phyloP scores from a whole-genome alignment of 2,329 filamentous ascomycete species.

The Ceratocystis papillata region DNA sequence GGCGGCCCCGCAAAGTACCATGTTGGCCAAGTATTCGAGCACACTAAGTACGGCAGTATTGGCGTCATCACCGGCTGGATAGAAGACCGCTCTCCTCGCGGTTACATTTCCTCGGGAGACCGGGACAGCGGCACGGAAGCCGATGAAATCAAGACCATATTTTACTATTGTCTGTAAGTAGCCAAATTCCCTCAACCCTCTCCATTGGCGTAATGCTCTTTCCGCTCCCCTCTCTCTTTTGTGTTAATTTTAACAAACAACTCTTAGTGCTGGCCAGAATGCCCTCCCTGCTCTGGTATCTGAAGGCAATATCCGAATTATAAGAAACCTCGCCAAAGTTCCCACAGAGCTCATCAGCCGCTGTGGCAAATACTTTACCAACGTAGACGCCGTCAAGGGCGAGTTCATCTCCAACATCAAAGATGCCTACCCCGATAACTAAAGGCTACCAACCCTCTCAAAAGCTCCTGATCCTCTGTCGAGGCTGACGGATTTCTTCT shows the following conservation, averaged over 20 bases:
- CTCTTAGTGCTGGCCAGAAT: constrained; percentile 16
- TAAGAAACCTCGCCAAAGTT: constrained; percentile 39
- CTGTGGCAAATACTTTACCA: constrained; percentile 79
- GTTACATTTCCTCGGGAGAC: constrained; percentile 1
- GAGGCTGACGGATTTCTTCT: background rate
- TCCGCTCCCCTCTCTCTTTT: background rate
- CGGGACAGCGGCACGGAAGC: constrained; percentile 34
- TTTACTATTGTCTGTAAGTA: constrained; percentile 79
- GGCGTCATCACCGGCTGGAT: constrained; percentile 84
- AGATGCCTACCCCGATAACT: constrained; percentile 83
- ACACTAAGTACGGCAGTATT: constrained; percentile 67
- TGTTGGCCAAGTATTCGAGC: constrained; percentile 75
- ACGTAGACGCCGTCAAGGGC: constrained; percentile 58
- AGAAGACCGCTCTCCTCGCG: constrained; percentile 32
- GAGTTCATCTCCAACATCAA: constrained; percentile 70
- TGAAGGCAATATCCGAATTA: constrained; percentile 66
- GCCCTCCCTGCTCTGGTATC: constrained; percentile 30
- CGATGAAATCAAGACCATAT: constrained; percentile 47
- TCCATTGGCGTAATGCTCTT: background rate
- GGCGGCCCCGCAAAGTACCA: constrained; percentile 37
- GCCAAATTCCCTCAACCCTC: background rate
- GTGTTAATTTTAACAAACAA: background rate
- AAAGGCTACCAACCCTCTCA: constrained; percentile 16
- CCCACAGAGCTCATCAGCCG: constrained; percentile 51
- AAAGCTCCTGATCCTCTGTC: background rate